Conservation (phyloP, 768 basidiomycete species). For the Leccinum pellstonianum region DNA sequence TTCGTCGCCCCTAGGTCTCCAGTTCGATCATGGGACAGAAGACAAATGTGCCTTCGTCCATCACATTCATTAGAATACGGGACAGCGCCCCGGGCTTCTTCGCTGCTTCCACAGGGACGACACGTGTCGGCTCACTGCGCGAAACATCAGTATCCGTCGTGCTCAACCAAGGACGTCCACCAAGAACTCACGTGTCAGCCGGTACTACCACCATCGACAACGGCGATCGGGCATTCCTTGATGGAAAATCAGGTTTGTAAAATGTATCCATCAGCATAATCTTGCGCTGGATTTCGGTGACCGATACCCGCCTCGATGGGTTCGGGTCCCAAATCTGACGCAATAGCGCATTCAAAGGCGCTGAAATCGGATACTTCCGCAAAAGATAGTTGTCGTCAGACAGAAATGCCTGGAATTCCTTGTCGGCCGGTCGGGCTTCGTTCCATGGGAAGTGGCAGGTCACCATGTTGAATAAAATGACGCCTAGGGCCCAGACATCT, state of each 20-base stretch:
- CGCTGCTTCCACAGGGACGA: too few species aligned
- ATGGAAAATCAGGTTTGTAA: conserved; percentile 2
- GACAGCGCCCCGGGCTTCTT: too few species aligned
- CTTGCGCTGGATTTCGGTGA: conserved; percentile 13
- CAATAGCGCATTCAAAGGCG: not conserved
- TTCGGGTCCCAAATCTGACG: conserved; percentile 14
- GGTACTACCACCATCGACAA: too few species aligned
- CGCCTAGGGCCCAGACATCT: conserved; percentile 73
- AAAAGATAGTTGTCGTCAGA: not conserved
- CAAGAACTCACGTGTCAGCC: too few species aligned
- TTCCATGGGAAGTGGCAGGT: conserved; percentile 41
- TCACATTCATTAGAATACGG: too few species aligned
- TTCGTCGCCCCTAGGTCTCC: too few species aligned
- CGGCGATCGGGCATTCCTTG: too few species aligned
- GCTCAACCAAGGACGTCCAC: too few species aligned
- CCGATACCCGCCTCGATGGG: conserved; percentile 3
- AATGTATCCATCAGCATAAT: conserved; percentile 17
- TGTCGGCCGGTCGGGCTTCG: conserved; percentile 7
- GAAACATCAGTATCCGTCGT: too few species aligned
- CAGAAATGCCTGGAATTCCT: conserved; percentile 7
- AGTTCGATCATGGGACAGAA: too few species aligned
- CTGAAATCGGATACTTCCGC: conserved; percentile 9
- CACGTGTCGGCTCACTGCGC: too few species aligned
- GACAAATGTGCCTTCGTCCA: too few species aligned
- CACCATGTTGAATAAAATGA: conserved; percentile 84